phyloP scores from a whole-genome alignment of 495 filamentous ascomycete species.

The Entonaema liquescens region DNA sequence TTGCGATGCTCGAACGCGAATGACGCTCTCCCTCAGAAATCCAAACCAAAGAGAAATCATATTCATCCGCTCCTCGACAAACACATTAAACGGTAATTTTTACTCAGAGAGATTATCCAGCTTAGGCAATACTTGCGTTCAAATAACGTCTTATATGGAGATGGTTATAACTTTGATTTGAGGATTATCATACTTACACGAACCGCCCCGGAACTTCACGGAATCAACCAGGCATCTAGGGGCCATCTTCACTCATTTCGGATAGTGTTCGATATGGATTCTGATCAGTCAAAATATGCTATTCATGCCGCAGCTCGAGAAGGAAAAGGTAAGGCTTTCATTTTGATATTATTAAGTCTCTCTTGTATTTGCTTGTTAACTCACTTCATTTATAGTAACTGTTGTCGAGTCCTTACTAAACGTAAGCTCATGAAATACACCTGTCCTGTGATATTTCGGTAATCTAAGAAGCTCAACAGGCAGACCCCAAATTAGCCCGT shows the following conservation, averaged over 20 bases:
- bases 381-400: constrained; percentile 55
- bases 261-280: constrained; percentile 27
- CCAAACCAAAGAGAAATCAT: not conserved
- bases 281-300: constrained; percentile 67
- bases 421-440: constrained; percentile 56
- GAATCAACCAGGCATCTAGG: no score
- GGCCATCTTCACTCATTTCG: no score
- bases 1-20: not conserved
- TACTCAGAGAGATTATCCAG: no score
- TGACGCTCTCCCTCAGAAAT: not conserved
- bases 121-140: no score
- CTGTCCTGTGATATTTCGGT: not conserved
- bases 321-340: constrained; percentile 71
- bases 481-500: constrained; percentile 79
- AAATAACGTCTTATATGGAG: no score
- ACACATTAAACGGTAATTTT: no score
- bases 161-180: no score
- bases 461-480: constrained; percentile 56
- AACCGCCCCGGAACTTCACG: no score
- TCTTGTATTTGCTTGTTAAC: constrained; percentile 22
- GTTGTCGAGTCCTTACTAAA: constrained; percentile 80
- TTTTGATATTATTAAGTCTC: not conserved
- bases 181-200: no score
- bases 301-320: constrained; percentile 91
- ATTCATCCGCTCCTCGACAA: not conserved